Percentiles rank a stretch among this genome's conserved stretches.
Conservation (phyloP, 768 basidiomycete species). For the Erythrobasidium yunnanense region DNA sequence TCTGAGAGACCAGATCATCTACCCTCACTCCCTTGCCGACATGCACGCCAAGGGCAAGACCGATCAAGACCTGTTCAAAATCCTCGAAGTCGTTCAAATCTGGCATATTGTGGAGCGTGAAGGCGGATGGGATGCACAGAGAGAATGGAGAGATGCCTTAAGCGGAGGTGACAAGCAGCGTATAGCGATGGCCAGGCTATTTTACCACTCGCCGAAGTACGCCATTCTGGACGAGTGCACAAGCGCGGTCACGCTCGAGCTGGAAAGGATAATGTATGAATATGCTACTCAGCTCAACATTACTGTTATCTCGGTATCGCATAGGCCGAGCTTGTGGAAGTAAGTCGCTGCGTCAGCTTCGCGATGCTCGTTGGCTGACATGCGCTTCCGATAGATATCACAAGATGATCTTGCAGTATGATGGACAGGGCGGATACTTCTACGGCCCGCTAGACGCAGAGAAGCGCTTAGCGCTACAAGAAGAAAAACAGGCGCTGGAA, state of each 20-base stretch:
- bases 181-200: slow-evolving; percentile 91
- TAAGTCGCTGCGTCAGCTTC: not conserved
- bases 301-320: slow-evolving; percentile 86
- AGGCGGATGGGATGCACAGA: slow-evolving; percentile 84
- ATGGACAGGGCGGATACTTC: slow-evolving; percentile 87
- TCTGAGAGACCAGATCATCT: slow-evolving; percentile 88
- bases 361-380: slow-evolving; percentile 52
- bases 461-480: slow-evolving; percentile 75
- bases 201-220: slow-evolving; percentile 94
- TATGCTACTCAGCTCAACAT: slow-evolving; percentile 55
- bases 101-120: slow-evolving; percentile 76
- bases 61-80: slow-evolving; percentile 60
- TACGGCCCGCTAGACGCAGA: slow-evolving; percentile 87
- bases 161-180: slow-evolving; percentile 95
- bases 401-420: slow-evolving; percentile 46
- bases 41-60: slow-evolving; percentile 70
- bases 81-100: slow-evolving; percentile 73
- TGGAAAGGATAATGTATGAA: slow-evolving; percentile 50
- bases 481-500: slow-evolving; percentile 58
- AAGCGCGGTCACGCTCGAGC: slow-evolving; percentile 78
- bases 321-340: slow-evolving; percentile 86
- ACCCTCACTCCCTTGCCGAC: slow-evolving; percentile 67
- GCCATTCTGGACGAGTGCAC: slow-evolving; percentile 96
- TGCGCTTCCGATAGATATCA: slow-evolving; percentile 58
- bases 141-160: slow-evolving; percentile 85